A percentile compares a stretch with the other conserved stretches of the same genome.
These are phyloP conservation scores for Hordeum marinum DNA, from an alignment of 176 grass and related monocot genomes.

Conservation along the genomic window DNA sequence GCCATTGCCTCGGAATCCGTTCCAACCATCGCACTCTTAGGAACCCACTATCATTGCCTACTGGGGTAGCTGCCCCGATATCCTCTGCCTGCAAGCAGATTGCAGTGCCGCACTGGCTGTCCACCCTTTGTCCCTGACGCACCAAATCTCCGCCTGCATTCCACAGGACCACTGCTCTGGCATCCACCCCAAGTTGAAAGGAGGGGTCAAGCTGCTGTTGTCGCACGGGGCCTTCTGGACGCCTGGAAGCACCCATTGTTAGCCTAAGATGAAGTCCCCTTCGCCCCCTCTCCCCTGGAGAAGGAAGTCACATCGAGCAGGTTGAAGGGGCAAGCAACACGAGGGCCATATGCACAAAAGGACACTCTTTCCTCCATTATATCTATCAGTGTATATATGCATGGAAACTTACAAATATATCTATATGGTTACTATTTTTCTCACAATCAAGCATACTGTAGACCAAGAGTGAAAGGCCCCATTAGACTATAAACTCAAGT, in stretches of 20 bases:
- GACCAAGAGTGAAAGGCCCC: neutral
- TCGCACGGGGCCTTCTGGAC: neutral
- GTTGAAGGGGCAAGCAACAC: neutral
- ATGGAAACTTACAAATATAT: slow-evolving; percentile 15
- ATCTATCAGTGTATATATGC: neutral
- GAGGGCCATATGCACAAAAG: neutral
- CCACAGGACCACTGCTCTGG: neutral
- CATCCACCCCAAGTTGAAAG: slow-evolving; percentile 1
- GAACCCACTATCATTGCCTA: neutral
- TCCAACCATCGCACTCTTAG: neutral
- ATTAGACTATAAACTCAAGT: too few species aligned
- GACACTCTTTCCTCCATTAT: neutral
- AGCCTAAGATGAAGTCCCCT: neutral
- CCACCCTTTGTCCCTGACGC: neutral
- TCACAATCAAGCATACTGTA: slow-evolving; percentile 1
- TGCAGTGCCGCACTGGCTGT: neutral
- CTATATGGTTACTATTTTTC: neutral
- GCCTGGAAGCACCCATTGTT: neutral
- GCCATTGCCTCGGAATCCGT: neutral
- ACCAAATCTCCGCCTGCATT: neutral
- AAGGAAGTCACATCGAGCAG: neutral
- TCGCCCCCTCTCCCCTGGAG: neutral
- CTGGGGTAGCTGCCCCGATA: neutral
- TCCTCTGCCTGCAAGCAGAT: neutral
- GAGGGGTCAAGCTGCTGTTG: neutral